These are phyloP conservation scores for Fusarium neocosmosporiellum DNA, from an alignment of 2,329 filamentous ascomycete genomes.

Conservation along the genomic window DNA sequence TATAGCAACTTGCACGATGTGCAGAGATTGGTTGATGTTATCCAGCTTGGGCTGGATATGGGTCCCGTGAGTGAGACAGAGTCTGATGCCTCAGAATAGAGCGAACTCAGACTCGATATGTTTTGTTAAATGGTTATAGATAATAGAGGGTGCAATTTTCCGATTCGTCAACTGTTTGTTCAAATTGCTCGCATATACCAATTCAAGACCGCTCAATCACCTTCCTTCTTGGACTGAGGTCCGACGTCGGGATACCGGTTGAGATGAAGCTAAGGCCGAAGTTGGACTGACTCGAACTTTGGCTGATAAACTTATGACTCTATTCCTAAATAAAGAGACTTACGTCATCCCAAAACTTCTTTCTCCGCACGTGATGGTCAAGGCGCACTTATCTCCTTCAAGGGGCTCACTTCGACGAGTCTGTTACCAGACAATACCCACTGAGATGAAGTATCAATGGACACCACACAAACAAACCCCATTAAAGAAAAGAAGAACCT, in stretches of 20 bases:
- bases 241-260: neutral
- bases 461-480: neutral
- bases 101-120: neutral
- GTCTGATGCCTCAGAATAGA: neutral
- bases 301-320: neutral
- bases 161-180: neutral
- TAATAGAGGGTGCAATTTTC: neutral
- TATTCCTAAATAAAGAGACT: neutral
- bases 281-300: neutral
- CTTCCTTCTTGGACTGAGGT: neutral
- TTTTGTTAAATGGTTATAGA: neutral
- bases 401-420: neutral
- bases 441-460: neutral
- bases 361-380: neutral
- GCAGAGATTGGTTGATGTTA: neutral
- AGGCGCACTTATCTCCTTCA: neutral
- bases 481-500: slow-evolving; percentile 1
- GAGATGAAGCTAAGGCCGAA: neutral
- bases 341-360: neutral
- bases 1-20: slow-evolving; percentile 17
- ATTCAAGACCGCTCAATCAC: neutral
- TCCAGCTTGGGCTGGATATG: neutral
- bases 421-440: neutral
- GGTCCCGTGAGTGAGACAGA: neutral
- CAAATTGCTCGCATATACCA: neutral